These are phyloP conservation scores for Pestalotiopsis sp. DNA, from an alignment of 2,329 filamentous ascomycete species.

Conservation along the genomic window DNA sequence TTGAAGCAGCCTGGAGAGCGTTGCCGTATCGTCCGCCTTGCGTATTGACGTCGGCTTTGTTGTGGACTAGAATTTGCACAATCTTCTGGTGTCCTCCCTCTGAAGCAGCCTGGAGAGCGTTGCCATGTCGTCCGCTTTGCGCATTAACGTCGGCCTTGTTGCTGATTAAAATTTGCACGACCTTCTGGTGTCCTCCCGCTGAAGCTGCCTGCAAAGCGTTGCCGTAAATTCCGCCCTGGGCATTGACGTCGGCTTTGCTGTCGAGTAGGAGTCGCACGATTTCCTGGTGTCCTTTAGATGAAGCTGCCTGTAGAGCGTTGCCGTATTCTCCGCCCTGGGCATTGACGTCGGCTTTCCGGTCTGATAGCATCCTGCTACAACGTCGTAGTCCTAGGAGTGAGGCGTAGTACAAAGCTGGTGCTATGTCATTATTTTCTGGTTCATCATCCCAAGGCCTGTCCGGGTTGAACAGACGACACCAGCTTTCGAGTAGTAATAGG, in stretches of 20 bases:
- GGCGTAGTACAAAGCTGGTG: conserved; percentile 22
- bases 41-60: no score
- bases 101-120: no score
- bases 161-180: not conserved
- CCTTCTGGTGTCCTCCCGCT: no score
- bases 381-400: conserved; percentile 19
- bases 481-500: conserved; percentile 2
- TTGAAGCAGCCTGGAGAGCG: no score
- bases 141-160: conserved; percentile 17
- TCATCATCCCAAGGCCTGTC: not conserved
- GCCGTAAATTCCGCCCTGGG: no score
- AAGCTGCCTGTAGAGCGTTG: conserved; percentile 20
- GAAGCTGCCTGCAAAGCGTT: no score
- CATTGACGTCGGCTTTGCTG: no score
- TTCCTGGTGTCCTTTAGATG: conserved; percentile 12
- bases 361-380: conserved; percentile 21
- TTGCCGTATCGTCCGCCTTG: no score
- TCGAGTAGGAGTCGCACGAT: not conserved
- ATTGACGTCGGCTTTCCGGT: conserved; percentile 22
- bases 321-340: conserved; percentile 16
- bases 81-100: no score
- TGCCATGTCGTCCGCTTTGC: conserved; percentile 8
- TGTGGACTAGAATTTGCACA: no score
- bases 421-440: not conserved
- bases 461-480: not conserved